Conservation (phyloP, 192 early-diverging fungal species). For the Diversispora epigaea region DNA sequence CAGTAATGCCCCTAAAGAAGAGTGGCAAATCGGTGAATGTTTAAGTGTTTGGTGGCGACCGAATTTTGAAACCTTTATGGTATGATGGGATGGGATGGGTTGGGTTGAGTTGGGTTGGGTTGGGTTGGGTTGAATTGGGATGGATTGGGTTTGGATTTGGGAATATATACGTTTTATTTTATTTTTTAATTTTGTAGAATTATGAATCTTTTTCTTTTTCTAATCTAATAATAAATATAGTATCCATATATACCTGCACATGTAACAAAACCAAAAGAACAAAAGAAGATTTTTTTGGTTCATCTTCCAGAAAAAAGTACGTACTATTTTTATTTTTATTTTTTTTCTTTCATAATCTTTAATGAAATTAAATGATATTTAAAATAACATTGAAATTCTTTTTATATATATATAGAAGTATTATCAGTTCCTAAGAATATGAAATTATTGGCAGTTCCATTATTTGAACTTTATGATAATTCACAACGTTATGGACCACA, state of each 20-base stretch:
- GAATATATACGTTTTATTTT: no score
- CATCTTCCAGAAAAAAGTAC: slow-evolving; percentile 71
- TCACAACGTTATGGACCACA: slow-evolving; percentile 73
- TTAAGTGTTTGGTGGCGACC: slow-evolving; percentile 73
- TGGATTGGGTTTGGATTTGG: no score
- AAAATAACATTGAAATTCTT: no score
- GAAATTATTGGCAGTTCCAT: slow-evolving; percentile 75
- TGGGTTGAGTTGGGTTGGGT: no score
- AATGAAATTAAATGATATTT: no score
- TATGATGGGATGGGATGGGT: slow-evolving; percentile 31
- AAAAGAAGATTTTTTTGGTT: slow-evolving; percentile 71
- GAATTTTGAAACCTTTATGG: slow-evolving; percentile 76
- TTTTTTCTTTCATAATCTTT: not conserved
- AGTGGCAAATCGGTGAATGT: slow-evolving; percentile 76
- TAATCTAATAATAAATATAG: no score
- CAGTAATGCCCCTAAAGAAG: slow-evolving; percentile 37
- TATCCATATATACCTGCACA: slow-evolving; percentile 81
- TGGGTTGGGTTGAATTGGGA: no score
- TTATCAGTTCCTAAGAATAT: slow-evolving; percentile 75
- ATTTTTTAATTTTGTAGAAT: no score
- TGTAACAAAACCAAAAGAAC: slow-evolving; percentile 75
- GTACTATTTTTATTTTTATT: slow-evolving; percentile 2
- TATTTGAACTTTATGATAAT: slow-evolving; percentile 80
- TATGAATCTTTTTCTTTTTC: no score
- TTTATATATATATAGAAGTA: slow-evolving; percentile 45